Evolutionary conservation across 148 eudicot species (phyloP).

Genomic region (Nyssa sinensis): DNA sequence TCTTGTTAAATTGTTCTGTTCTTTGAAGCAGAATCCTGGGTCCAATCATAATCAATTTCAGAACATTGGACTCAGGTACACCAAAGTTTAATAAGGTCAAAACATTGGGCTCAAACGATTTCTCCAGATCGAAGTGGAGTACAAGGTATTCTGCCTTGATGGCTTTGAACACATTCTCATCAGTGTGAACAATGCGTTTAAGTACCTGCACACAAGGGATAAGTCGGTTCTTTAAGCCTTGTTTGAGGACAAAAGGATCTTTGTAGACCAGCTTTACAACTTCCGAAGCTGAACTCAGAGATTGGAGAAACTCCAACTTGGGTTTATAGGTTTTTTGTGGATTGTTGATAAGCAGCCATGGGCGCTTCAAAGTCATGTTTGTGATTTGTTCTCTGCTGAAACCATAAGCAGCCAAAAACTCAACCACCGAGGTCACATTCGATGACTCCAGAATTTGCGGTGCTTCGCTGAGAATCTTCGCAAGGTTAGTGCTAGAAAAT

Average conservation of each 20-base stretch:
- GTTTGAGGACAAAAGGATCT: neutral
- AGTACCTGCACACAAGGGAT: neutral
- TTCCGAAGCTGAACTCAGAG: neutral
- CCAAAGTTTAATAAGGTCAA: neutral
- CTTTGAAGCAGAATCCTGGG: neutral
- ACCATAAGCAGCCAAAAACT: neutral
- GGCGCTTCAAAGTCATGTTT: neutral
- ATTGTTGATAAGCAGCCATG: neutral
- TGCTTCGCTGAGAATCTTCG: neutral
- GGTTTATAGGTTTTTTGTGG: neutral
- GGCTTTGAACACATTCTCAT: conserved; percentile 1
- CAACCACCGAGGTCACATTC: neutral
- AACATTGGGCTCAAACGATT: neutral
- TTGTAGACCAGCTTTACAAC: neutral
- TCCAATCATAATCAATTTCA: neutral
- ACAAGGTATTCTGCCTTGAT: neutral
- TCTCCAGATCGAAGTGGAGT: neutral
- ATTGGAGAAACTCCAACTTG: conserved; percentile 12
- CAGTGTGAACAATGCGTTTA: neutral
- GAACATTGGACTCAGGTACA: conserved; percentile 9
- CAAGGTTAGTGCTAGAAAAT: neutral
- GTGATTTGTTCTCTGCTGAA: conserved; percentile 4
- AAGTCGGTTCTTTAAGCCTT: conserved; percentile 1
- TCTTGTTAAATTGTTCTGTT: neutral
- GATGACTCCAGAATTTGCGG: neutral